Evolutionary conservation across 768 basidiomycete species (phyloP).

Genomic region (Mycena galopus): DNA sequence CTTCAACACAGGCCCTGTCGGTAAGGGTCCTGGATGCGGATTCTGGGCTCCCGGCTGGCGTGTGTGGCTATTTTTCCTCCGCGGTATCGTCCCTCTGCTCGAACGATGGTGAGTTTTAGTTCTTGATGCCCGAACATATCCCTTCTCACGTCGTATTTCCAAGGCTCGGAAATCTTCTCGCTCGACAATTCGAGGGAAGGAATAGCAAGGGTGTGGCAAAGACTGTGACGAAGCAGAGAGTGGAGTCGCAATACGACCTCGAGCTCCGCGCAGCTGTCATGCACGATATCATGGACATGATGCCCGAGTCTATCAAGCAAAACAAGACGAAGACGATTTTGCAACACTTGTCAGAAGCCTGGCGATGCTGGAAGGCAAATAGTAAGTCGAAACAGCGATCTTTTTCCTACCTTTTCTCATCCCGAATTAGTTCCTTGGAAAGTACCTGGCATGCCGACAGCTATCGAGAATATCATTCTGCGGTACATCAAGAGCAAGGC

Average conservation of each 20-base stretch:
- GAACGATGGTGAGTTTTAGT: slow-evolving; percentile 83
- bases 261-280: slow-evolving; percentile 98
- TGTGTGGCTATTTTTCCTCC: slow-evolving; percentile 99
- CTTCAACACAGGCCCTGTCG: slow-evolving; percentile 99
- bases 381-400: slow-evolving; percentile 57
- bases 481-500: slow-evolving; percentile 99
- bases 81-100: slow-evolving; percentile 96
- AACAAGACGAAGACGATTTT: slow-evolving; percentile 99
- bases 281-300: slow-evolving; percentile 99
- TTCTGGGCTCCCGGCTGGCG: slow-evolving; percentile 99
- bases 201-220: slow-evolving; percentile 97
- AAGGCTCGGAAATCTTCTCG: slow-evolving; percentile 94
- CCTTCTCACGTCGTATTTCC: neutral
- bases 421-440: slow-evolving; percentile 89
- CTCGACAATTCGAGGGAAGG: slow-evolving; percentile 97
- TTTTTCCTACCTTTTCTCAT: neutral
- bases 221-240: slow-evolving; percentile 99
- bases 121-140: neutral
- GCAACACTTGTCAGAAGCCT: slow-evolving; percentile 98
- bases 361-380: slow-evolving; percentile 98
- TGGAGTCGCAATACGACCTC: slow-evolving; percentile 98
- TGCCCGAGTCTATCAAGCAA: slow-evolving; percentile 99
- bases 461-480: slow-evolving; percentile 98
- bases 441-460: slow-evolving; percentile 99
- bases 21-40: slow-evolving; percentile 98